Base-by-base conservation (phyloP, 805 yeast species). In the Candida nemodendra region DNA sequence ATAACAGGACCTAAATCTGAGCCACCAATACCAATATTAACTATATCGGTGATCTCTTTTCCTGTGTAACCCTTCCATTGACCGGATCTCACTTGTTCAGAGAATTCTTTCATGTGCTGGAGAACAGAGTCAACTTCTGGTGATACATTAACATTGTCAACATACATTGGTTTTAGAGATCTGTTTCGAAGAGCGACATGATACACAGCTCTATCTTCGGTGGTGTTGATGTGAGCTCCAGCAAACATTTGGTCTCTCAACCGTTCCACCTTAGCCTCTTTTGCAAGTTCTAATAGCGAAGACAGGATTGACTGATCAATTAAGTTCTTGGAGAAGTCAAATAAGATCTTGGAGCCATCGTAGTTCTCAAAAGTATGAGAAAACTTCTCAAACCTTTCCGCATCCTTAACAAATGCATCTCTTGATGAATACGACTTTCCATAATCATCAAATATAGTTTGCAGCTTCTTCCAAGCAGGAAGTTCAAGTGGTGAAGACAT, bases 11-110 rank as follows among this genome's bases (percentile, higher is more conserved):
- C 99, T 56, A 93, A 77, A 68, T 93, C 99, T 19, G 97, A 89
- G 54, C 99, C 99, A 63, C 99, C 99, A 62, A 93, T 93, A 68
- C 99, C 99, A 57, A 93, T 87, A 77, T 93, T 93, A 59, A 93
- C 98, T 40, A 93, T 81, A 59, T 88, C 95, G 54, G 93, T 85
- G 69, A 93, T 91, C 55, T 73, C 69, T 77, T 89, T 88, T 54
- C 98, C 98, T 53, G 97, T 82, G 78, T 85, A 91, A 64, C 99
- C 99, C 57, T 79, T 89, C 97, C 98, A 91, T 50, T 71, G 76
- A 57, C 99, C 99, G 32, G 93, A 81, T 68, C 99, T 82, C 45
- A 93, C 85, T 48, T 75, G 71, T 48, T 87, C 86, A 41, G 95
- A 81, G 74, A 93, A 93, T 66, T 90, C 95, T 72, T 87, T 86